Base-by-base conservation (phyloP, 1,284 basidiomycete species). In the Somion occarium region DNA sequence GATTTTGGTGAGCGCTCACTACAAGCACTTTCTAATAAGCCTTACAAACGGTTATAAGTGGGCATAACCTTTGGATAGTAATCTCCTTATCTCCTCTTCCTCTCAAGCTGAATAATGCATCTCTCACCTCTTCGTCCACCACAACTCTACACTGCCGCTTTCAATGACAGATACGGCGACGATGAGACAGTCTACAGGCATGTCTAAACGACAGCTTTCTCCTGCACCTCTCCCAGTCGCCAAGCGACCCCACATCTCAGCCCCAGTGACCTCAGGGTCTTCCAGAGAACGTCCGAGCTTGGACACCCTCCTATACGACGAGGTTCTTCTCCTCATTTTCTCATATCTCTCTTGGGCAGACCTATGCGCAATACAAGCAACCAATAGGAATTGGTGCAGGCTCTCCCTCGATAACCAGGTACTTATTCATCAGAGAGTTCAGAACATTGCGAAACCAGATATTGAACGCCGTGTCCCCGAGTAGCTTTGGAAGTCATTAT, bases 321-420 rank as follows among this genome's bases (percentile, higher is more conserved):
- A 91, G 66, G 76, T 91, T 44, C 71, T 88, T 48, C 70, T 91
- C 24, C 74, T 74, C 59, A 82, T 91, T 51, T 88, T 91, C 70
- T 82, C 85, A 2, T 75, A 83, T 66, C 74, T 91, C 26, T 75
- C 79, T 19, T 81, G 75, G 69, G 59, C 67, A 22, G 87, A 89
- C 66, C 78, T 91, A 18, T 90, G 88, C 61, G 62, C 71, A 3
- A 68, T 78, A 18, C 83, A 88, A 62, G 63, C 72, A n/a, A 80
- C 77, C 38, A 88, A 76, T 65, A 74, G 70, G 52, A 82, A 82
- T 57, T 89, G 85, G 78, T 73, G 76, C 15, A 72, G 88, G 48
- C 73, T 91, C 13, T 76, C 86, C 13, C 66, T 69, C 49, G 79
- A 80, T 60, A 72, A 77, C 49, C 75, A 81, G 74, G 78, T 80